Percentiles rank a stretch among this genome's conserved stretches.
Evolutionary conservation across 2,329 filamentous ascomycete genomes (phyloP).

Genomic region (Pyricularia pennisetigena): DNA sequence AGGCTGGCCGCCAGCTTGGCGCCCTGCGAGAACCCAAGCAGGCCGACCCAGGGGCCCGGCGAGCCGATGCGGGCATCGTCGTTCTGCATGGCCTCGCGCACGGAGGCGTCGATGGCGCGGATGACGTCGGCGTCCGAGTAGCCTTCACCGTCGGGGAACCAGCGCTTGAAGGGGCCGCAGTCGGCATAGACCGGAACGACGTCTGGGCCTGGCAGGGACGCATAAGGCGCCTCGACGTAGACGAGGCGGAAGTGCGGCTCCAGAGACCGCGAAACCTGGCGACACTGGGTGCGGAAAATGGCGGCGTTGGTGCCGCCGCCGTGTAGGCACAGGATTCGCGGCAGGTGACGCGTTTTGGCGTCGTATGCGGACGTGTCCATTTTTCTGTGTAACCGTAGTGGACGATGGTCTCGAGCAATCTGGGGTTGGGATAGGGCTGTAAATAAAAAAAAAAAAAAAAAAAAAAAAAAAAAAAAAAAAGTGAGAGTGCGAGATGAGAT

Average conservation of each 20-base stretch:
- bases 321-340: constrained; percentile 68
- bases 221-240: constrained; percentile 61
- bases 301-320: constrained; percentile 62
- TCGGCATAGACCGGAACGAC: constrained; percentile 48
- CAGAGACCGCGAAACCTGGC: constrained; percentile 37
- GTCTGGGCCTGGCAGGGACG: constrained; percentile 36
- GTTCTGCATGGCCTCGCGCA: constrained; percentile 34
- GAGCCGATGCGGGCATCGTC: constrained; percentile 36
- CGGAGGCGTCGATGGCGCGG: neutral
- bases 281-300: constrained; percentile 59
- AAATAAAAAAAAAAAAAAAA: no score
- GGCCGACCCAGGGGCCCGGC: constrained; percentile 46
- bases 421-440: no score
- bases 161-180: constrained; percentile 27
- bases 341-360: constrained; percentile 22
- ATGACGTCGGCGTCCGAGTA: constrained; percentile 32
- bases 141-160: constrained; percentile 27
- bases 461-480: no score
- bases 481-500: no score
- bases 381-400: no score
- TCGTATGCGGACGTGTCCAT: no score
- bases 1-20: constrained; percentile 51
- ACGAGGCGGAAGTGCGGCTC: constrained; percentile 53
- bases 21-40: constrained; percentile 59
- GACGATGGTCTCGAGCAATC: no score